Base-by-base conservation (phyloP, 495 filamentous ascomycete genomes). In the Xylaria castorea region DNA sequence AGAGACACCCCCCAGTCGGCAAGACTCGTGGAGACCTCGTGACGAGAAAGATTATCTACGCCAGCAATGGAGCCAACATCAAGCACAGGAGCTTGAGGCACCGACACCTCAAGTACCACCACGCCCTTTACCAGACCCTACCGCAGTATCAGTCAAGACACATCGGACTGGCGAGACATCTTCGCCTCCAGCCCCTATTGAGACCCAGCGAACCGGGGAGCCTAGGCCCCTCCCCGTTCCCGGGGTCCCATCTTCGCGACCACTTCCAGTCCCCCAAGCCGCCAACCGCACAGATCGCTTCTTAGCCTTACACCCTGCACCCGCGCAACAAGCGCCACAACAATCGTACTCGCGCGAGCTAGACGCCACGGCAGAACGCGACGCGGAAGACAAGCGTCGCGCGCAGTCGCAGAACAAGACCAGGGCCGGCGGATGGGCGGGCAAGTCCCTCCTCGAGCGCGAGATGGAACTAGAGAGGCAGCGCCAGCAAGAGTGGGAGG, bases 401-500 rank as follows among this genome's bases (percentile, higher is more conserved):
- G 73, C 83, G 2, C 86, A 87, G 6, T 85, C 90, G 0, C 91
- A 93, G 74, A 79, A 85, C 63, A 90, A 92, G 81, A 93, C 91
- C 58, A 90, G 90, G 73, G 90, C 92, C 4, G 91, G 88, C 62
- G 92, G 91, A 0, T 93, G 91, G 91, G 91, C 92, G 1, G 87
- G 87, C 67, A 95, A 94, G 81, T 93, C 92, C 4, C 87, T 99
- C 7, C 86, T 98, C 1, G 94, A 97, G 81, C 90, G 94, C 27
- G 96, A 99, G 80, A 97, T 98, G 93, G 96, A 99, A 81, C 88
- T 92, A 74, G 96, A 99, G 82, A 88, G 97, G 14, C 93, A 97
- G 80, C 87, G 95, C 50, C 96, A 99, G 83, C 86, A 89, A 65
- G 96, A 99, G 76, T 99, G 96, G 96, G 96, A 98, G 76, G 92